Conservation (phyloP, 2,329 filamentous ascomycete species). For the Colletotrichum truncatum region DNA sequence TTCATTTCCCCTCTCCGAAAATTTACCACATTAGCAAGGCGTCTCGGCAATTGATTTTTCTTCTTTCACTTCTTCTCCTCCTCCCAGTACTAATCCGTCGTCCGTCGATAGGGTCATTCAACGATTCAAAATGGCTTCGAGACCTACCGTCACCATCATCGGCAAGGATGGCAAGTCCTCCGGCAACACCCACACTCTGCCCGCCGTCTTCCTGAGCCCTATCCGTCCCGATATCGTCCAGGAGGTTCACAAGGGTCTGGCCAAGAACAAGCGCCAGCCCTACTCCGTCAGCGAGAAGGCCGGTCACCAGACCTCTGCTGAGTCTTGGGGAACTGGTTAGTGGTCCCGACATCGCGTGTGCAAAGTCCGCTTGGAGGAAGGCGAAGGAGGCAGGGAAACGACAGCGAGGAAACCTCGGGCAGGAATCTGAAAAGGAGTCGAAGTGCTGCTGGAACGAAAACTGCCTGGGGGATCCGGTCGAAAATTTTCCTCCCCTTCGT, state of each 20-base stretch:
- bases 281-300: constrained; percentile 99
- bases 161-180: constrained; percentile 93
- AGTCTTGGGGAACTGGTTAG: constrained; percentile 99
- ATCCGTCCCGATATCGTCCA: constrained; percentile 99
- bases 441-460: neutral
- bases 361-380: neutral
- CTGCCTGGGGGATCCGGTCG: constrained; percentile 6
- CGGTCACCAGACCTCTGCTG: constrained; percentile 99
- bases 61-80: constrained; percentile 1
- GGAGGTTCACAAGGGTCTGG: constrained; percentile 98
- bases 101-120: constrained; percentile 30
- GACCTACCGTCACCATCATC: constrained; percentile 98
- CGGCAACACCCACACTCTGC: constrained; percentile 89
- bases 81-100: constrained; percentile 28
- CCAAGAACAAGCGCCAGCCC: constrained; percentile 99
- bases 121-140: constrained; percentile 79
- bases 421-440: constrained; percentile 1
- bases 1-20: neutral
- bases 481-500: neutral
- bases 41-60: constrained; percentile 6
- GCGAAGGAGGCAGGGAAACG: neutral
- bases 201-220: constrained; percentile 95
- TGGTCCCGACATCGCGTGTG: constrained; percentile 40
- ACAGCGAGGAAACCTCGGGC: constrained; percentile 17
- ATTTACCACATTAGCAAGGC: constrained; percentile 17